A percentile compares a stretch with the other conserved stretches of the same genome.
Conservation (phyloP, 2,329 filamentous ascomycete species). For the Xylariaceae sp. region DNA sequence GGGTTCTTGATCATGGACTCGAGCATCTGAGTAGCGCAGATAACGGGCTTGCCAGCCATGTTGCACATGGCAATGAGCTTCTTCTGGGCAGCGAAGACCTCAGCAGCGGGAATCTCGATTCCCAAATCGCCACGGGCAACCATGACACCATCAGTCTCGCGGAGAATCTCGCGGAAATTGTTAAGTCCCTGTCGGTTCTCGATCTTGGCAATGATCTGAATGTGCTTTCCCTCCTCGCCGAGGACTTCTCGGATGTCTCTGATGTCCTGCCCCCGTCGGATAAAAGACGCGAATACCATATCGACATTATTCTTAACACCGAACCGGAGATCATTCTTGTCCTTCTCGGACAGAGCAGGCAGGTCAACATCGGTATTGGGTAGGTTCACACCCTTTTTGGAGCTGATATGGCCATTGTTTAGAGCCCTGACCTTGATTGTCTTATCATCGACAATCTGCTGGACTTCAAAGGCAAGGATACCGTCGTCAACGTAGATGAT, state of each 20-base stretch:
- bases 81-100: conserved; percentile 99
- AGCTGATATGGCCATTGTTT: conserved; percentile 99
- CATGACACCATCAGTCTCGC: conserved; percentile 98
- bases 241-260: conserved; percentile 86
- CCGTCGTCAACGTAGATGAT: conserved; percentile 98
- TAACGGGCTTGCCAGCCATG: conserved; percentile 96
- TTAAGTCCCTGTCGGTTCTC: conserved; percentile 99
- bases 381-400: conserved; percentile 98
- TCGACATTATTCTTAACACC: conserved; percentile 99
- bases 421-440: conserved; percentile 83
- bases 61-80: conserved; percentile 99
- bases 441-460: conserved; percentile 85
- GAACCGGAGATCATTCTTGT: conserved; percentile 90
- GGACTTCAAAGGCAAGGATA: conserved; percentile 93
- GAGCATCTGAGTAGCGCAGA: conserved; percentile 99
- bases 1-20: conserved; percentile 99
- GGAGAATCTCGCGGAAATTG: conserved; percentile 97
- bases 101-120: conserved; percentile 97
- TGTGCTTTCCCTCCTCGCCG: conserved; percentile 88
- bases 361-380: conserved; percentile 99
- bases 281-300: conserved; percentile 99
- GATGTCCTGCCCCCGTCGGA: conserved; percentile 93
- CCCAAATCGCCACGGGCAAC: conserved; percentile 97
- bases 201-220: conserved; percentile 99
- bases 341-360: conserved; percentile 95